Evolutionary conservation across 768 basidiomycete genomes (phyloP), one percentile per base, ranked within the genome.

Genomic region (Boletus tomentosulus): DNA sequence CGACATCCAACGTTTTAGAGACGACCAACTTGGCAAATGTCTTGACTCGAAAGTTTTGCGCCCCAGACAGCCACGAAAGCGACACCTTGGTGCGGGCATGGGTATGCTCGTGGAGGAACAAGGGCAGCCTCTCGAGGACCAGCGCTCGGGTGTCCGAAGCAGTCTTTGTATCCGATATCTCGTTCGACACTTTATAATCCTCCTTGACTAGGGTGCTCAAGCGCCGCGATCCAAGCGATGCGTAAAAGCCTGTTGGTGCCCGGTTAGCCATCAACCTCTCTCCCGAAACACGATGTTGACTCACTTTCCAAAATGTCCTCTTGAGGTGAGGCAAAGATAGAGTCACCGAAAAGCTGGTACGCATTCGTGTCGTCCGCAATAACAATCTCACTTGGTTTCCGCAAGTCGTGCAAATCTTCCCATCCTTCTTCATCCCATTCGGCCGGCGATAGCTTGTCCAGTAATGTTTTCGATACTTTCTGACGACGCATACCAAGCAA

Each of bases 71-170:
- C 89, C 89, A 92, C 41, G 74, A 76, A 56, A 79, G 81, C 1
- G 86, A 76, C 9, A 90, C 78, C 35, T 74, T 74, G 0, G 83
- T 81, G 22, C 76, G 78, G 0, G 85, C 73, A 65, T 88, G 86
- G 1, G 81, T 83, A 51, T 94, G 89, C 62, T 98, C 96, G 49
- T 96, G 87, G 5, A 98, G 76, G 74, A 98, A 98, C 30, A 99
- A 73, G 0, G 95, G 91, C 19, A 97, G 73, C 31, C 95, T 76
- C 70, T 98, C 89, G 27, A 96, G 71, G 12, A 94, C 83, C 35
- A 92, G 75, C 3, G 75, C 61, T 3, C 83, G 82, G 10, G 77
- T 78, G 10, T 86, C 82, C 1, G 64, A 58, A 3, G 84, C 79
- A 25, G 71, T 67, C 57, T 75, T 78, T 0, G 78, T 74, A 38